Base-by-base conservation (phyloP, 768 basidiomycete genomes). In the Rhizopogon vulgaris region DNA sequence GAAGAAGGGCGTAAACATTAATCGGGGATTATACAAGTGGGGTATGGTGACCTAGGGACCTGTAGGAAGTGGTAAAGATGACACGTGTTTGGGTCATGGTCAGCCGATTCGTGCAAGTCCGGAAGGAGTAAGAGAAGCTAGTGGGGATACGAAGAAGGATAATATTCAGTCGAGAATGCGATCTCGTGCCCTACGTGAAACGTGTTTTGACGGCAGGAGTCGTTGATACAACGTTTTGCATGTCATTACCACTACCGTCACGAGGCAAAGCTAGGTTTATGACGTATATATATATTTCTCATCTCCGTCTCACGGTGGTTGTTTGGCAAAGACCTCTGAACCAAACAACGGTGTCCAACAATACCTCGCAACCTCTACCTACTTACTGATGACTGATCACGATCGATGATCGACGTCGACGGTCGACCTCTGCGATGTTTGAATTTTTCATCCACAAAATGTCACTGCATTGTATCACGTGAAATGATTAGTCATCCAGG, bases 31-130 rank as follows among this genome's bases (percentile, higher is more conserved):
- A 46, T 45, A 28, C 48, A 55, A 51, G 56, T 34, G 24, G 22
- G 46, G 41, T 52, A 54, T 60, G 51, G 22, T 53, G 57, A 47
- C 54, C 27, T 50, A 41, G 27, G 41, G 11, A 28, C 53, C 53
- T 32, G 28, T 37, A 51, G 53, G 56, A 38, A 51, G 28, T n/a
- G 56, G 59, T 59, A 54, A 41, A 22, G 34, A 39, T 22, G 30
- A 58, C 66, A 67, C 66, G 66, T 69, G 66, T 47, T 38, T 22
- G 15, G 27, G 38, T 56, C 67, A 53, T 66, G 64, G 37, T 36
- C 51, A 49, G 22, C 8, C 47, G 43, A 55, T 54, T 53, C 54
- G 46, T 52, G 56, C 57, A 64, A 59, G 38, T 41, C 40, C 30
- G 38, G 15, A 38, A 36, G 45, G 5, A 32, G 45, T 34, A 46